phyloP scores from a whole-genome alignment of 2,329 filamentous ascomycete species.

The Coniochaeta sp. region DNA sequence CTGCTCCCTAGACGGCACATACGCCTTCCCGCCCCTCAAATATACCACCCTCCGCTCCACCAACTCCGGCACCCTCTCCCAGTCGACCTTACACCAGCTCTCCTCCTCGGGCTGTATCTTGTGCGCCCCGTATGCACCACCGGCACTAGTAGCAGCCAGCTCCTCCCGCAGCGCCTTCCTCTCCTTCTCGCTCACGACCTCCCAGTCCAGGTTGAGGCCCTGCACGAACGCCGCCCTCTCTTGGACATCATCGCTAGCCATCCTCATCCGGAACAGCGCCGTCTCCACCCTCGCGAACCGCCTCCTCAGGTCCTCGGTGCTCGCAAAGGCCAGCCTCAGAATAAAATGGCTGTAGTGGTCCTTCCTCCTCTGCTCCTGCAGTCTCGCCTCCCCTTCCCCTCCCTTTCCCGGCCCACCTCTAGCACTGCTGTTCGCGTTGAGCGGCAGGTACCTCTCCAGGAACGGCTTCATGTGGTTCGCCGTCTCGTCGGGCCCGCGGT shows the following conservation, averaged over 20 bases:
- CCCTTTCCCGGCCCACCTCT: too few species aligned
- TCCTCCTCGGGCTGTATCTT: slow-evolving; percentile 60
- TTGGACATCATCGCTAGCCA: slow-evolving; percentile 65
- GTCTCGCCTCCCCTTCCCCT: slow-evolving; percentile 11
- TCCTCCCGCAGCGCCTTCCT: slow-evolving; percentile 56
- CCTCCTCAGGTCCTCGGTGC: slow-evolving; percentile 81
- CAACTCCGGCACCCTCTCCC: slow-evolving; percentile 85
- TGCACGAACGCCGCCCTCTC: slow-evolving; percentile 74
- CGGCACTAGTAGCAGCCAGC: slow-evolving; percentile 42
- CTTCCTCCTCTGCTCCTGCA: slow-evolving; percentile 69
- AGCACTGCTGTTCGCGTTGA: slow-evolving; percentile 64
- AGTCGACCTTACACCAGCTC: slow-evolving; percentile 93
- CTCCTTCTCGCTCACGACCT: slow-evolving; percentile 73
- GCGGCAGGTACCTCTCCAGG: slow-evolving; percentile 78
- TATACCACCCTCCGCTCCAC: slow-evolving; percentile 75
- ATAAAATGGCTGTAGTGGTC: slow-evolving; percentile 99
- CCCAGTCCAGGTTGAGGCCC: slow-evolving; percentile 75
- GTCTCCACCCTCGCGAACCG: slow-evolving; percentile 84
- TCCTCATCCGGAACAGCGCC: slow-evolving; percentile 78
- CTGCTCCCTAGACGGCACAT: slow-evolving; percentile 82
- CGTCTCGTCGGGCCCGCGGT: slow-evolving; percentile 75
- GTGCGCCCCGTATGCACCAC: slow-evolving; percentile 19
- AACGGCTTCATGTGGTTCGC: slow-evolving; percentile 76
- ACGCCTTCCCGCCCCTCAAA: slow-evolving; percentile 76
- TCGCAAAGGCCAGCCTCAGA: slow-evolving; percentile 82